A percentile compares a stretch with the other conserved stretches of the same genome.
Conservation (phyloP, 805 yeast genomes). For the Barnettozyma pratensis region DNA sequence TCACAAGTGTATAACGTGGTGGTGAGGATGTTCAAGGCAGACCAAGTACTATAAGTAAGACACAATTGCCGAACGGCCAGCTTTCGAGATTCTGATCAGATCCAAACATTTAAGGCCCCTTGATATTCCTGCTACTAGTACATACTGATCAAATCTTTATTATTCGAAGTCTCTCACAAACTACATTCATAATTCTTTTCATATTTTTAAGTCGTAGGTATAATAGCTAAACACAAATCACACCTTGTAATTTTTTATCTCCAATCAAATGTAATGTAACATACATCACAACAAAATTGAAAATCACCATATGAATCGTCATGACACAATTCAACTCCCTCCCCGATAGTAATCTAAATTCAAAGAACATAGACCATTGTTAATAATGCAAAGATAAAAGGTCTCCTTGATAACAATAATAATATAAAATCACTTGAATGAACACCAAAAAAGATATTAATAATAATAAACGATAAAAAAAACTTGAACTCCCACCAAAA, state of each 20-base stretch:
- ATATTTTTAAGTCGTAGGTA: conserved; percentile 13
- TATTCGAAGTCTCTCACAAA: neutral
- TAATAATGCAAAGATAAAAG: conserved; percentile 6
- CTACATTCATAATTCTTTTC: conserved; percentile 1
- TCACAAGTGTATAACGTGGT: too few relatives aligned
- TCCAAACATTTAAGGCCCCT: too few relatives aligned
- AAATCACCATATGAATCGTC: conserved; percentile 4
- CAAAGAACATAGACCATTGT: conserved; percentile 10
- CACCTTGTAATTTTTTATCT: conserved; percentile 7
- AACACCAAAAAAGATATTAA: conserved; percentile 10
- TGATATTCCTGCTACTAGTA: too few relatives aligned
- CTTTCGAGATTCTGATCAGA: too few relatives aligned
- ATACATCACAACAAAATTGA: neutral
- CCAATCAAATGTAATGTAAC: neutral
- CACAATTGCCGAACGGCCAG: too few relatives aligned
- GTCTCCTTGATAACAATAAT: conserved; percentile 6
- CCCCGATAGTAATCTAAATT: conserved; percentile 6
- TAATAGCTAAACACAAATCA: conserved; percentile 6
- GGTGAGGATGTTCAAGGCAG: too few relatives aligned
- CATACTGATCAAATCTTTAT: too few relatives aligned
- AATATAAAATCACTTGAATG: conserved; percentile 10
- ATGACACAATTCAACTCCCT: conserved; percentile 2
- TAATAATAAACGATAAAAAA: conserved; percentile 5
- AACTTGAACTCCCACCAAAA: conserved; percentile 3
- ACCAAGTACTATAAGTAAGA: too few relatives aligned